Evolutionary conservation across 2,329 filamentous ascomycete species (phyloP), one percentile per base, ranked within the genome.

Genomic region (Scleromitrula shiraiana): DNA sequence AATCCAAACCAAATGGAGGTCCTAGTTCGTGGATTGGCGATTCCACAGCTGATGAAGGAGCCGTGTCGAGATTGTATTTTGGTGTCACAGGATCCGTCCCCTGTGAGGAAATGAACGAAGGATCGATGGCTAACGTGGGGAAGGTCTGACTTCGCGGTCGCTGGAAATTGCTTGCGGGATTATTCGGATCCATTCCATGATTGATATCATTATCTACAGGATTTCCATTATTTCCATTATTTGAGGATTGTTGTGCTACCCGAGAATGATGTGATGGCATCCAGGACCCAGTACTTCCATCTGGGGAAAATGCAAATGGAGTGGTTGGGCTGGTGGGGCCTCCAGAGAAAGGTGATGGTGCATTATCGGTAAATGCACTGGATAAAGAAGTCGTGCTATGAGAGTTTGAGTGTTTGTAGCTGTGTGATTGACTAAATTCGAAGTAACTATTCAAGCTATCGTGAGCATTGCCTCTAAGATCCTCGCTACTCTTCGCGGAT

Each of bases 121-220:
- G 71, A 55, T 82, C 71, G 37, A 84, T 71, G 39, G 80, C 80
- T 35, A 88, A 70, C 37, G 83, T 80, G 1, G 89, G 88, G 54
- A 95, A 89, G 0, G 88, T 95, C 65, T 94, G 88, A 64, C 87
- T 93, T 60, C 88, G 77, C n/a, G 86, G 87, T 48, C 88, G 77
- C 58, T 85, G 83, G 55, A 83, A 80, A 45, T 71, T 68, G 49
- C 51, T 64, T 9, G 54, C 57, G 43, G 59, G 58, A 22, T 41
- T 33, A 24, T 41, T 41, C 12, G 15, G 8, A 29, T 47, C 45
- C 29, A 47, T 47, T 17, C 27, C 45, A 15, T 42, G 22, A 17
- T 41, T 47, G 20, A 41, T 37, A n/a, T n/a, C 1, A 22, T 41
- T 26, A 7, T 35, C 45, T 41, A 22, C 44, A 24, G 27, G 23